Conservation (phyloP, 768 basidiomycete genomes). For the Leccinum incarnatum region DNA sequence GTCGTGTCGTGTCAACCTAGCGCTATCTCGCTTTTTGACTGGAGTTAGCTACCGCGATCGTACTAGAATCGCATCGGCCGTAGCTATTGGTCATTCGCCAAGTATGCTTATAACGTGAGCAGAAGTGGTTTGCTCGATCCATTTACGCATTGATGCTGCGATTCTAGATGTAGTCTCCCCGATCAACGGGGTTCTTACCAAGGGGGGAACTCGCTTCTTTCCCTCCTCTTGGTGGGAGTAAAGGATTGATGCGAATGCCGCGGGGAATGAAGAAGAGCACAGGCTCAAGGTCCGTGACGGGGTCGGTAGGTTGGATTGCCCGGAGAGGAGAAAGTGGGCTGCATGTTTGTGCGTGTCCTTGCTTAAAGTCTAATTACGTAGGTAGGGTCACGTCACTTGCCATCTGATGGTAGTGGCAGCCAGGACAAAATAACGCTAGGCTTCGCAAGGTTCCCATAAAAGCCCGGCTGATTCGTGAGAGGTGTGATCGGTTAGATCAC, state of each 20-base stretch:
- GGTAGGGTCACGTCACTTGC: slow-evolving; percentile 29
- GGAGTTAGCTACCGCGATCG: slow-evolving; percentile 13
- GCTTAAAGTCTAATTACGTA: slow-evolving; percentile 40
- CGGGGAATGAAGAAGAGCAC: slow-evolving; percentile 26
- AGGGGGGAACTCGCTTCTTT: slow-evolving; percentile 9
- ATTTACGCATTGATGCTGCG: slow-evolving; percentile 5
- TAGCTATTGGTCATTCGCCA: slow-evolving; percentile 12
- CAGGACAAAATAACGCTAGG: slow-evolving; percentile 7
- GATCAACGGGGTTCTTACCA: slow-evolving; percentile 20
- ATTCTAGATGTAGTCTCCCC: slow-evolving; percentile 9
- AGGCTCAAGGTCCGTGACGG: slow-evolving; percentile 24
- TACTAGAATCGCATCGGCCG: slow-evolving; percentile 6
- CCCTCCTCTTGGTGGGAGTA: slow-evolving; percentile 10
- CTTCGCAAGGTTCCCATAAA: slow-evolving; percentile 13
- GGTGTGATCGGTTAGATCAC: slow-evolving; percentile 12
- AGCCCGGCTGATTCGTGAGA: slow-evolving; percentile 14
- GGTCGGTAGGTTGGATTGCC: slow-evolving; percentile 14
- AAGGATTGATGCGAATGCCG: slow-evolving; percentile 28
- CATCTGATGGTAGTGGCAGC: slow-evolving; percentile 24
- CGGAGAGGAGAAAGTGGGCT: slow-evolving; percentile 17
- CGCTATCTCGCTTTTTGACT: slow-evolving; percentile 18
- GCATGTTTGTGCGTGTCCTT: slow-evolving; percentile 31
- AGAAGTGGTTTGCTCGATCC: slow-evolving; percentile 5
- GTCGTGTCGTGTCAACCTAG: slow-evolving; percentile 6
- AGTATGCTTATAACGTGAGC: slow-evolving; percentile 15